Evolutionary conservation across 768 basidiomycete species (phyloP).

Genomic region (Leccinum uliginosum): DNA sequence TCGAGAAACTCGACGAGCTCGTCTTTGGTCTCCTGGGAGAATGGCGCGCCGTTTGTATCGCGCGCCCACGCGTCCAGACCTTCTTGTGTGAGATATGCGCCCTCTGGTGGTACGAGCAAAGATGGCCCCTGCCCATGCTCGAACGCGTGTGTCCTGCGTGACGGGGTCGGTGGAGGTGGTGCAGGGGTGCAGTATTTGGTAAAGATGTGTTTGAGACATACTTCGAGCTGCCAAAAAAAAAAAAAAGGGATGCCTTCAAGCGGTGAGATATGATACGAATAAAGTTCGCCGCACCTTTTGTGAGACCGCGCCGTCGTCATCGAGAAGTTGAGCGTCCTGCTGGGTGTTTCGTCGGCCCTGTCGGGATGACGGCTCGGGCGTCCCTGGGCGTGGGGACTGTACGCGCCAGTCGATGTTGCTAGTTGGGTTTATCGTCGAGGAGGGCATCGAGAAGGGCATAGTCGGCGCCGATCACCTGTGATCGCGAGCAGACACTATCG

Average conservation of each 20-base stretch:
- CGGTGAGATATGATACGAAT: not conserved
- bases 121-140: slow-evolving; percentile 10
- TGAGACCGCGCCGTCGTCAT: slow-evolving; percentile 67
- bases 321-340: slow-evolving; percentile 54
- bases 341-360: slow-evolving; percentile 54
- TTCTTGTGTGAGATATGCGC: slow-evolving; percentile 54
- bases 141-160: slow-evolving; percentile 13
- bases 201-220: slow-evolving; percentile 72
- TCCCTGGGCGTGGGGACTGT: slow-evolving; percentile 52
- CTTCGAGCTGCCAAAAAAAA: slow-evolving; percentile 49
- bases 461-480: slow-evolving; percentile 14
- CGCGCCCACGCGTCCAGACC: slow-evolving; percentile 72
- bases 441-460: slow-evolving; percentile 15
- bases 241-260: not conserved
- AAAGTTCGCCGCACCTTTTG: slow-evolving; percentile 42
- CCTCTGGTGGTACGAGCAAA: slow-evolving; percentile 43
- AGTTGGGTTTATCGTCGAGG: not conserved
- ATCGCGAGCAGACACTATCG: slow-evolving; percentile 10
- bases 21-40: slow-evolving; percentile 70
- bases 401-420: slow-evolving; percentile 22
- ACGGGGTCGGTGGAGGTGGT: slow-evolving; percentile 16
- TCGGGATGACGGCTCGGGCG: slow-evolving; percentile 56
- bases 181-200: slow-evolving; percentile 67
- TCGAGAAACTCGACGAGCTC: slow-evolving; percentile 76
- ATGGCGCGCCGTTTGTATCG: slow-evolving; percentile 82